Percentiles rank a stretch among this genome's conserved stretches.
Conservation (phyloP, 768 basidiomycete genomes). For the Hygrocybe punicea region DNA sequence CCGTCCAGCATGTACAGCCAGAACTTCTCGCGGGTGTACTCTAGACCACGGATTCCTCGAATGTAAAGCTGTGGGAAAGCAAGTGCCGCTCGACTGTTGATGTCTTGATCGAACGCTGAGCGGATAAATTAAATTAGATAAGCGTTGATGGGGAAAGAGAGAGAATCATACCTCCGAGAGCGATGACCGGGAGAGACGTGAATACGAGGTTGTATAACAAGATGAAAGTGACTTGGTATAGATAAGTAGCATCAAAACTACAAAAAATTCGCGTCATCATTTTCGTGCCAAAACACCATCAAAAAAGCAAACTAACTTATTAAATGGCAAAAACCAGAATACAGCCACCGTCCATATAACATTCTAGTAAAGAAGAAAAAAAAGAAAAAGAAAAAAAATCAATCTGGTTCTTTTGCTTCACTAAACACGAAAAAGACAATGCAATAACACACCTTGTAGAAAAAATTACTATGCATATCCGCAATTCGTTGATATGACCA, state of each 20-base stretch:
- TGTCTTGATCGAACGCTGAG: conserved; percentile 90
- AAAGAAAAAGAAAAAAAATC: too few relatives aligned
- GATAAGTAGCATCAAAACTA: conserved; percentile 91
- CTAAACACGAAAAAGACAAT: neutral
- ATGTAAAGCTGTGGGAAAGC: conserved; percentile 96
- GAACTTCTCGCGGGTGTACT: conserved; percentile 89
- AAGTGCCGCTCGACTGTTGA: conserved; percentile 83
- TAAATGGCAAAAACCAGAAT: conserved; percentile 93
- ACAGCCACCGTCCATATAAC: conserved; percentile 90
- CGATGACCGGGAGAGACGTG: conserved; percentile 89
- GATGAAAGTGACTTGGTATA: conserved; percentile 94
- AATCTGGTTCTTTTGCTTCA: conserved; percentile 11
- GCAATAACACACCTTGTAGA: conserved; percentile 92
- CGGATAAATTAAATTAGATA: conserved; percentile 7
- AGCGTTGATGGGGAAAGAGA: neutral
- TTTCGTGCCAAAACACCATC: too few relatives aligned
- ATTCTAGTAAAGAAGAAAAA: conserved; percentile 45
- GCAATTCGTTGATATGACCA: conserved; percentile 97
- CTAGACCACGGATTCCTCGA: conserved; percentile 88
- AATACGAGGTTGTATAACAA: conserved; percentile 89
- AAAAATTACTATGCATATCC: conserved; percentile 97
- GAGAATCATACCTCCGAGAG: conserved; percentile 68
- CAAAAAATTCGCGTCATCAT: too few relatives aligned
- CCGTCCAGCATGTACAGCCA: conserved; percentile 96
- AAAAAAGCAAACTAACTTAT: conserved; percentile 50